Conservation (phyloP, 257 asterid genomes). For the Nicotiana obtusifolia region DNA sequence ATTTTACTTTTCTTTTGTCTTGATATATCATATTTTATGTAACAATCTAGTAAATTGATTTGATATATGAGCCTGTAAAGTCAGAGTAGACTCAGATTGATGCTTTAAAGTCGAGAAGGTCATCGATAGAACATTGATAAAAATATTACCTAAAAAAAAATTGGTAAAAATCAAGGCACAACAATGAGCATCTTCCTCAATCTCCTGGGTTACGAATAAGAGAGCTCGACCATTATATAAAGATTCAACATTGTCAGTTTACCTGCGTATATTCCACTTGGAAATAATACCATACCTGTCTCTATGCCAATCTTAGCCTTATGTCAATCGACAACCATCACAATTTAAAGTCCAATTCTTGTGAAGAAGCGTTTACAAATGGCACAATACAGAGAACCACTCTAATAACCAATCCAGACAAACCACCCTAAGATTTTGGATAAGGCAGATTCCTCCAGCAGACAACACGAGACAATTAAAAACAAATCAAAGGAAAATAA, state of each 20-base stretch:
- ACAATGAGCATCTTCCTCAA: not conserved
- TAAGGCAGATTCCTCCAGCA: not conserved
- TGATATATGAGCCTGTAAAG: no score
- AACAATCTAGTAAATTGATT: not conserved
- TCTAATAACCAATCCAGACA: not conserved
- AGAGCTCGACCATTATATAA: not conserved
- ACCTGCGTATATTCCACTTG: not conserved
- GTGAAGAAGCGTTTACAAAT: not conserved
- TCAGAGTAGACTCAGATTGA: not conserved
- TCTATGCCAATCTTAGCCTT: not conserved
- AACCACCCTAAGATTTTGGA: not conserved
- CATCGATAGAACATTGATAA: not conserved
- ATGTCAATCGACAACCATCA: not conserved
- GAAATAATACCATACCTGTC: not conserved
- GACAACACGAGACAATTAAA: not conserved
- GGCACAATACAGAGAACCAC: not conserved
- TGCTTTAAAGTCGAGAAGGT: not conserved
- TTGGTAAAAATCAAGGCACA: not conserved
- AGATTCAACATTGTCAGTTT: not conserved
- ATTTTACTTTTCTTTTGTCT: not conserved
- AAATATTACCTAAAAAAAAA: no score
- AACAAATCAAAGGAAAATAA: not conserved
- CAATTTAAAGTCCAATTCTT: not conserved
- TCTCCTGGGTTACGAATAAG: not conserved
- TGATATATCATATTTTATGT: not conserved